These are phyloP conservation scores for Komagataella phaffii DNA, from an alignment of 805 yeast genomes.

Conservation along the genomic window DNA sequence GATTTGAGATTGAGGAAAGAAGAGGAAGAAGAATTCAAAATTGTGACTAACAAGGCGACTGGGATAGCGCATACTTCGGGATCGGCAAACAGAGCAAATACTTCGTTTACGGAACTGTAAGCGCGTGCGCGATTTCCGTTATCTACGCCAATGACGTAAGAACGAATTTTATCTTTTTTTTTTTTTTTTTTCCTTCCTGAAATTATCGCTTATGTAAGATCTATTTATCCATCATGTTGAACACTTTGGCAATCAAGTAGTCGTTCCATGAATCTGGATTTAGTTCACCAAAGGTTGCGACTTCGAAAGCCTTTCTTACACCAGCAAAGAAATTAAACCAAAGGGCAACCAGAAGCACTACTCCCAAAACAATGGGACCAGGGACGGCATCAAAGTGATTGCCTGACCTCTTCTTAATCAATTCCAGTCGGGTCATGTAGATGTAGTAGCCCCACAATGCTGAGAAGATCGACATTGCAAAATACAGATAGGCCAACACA, in stretches of 20 bases:
- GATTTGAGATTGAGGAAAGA: background rate
- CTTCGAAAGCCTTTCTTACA: conserved; percentile 14
- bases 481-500: conserved; percentile 64
- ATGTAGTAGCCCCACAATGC: conserved; percentile 84
- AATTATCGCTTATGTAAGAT: background rate
- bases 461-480: conserved; percentile 67
- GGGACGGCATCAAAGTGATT: conserved; percentile 78
- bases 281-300: background rate
- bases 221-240: background rate
- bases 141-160: background rate
- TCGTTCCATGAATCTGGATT: background rate
- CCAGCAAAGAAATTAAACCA: conserved; percentile 63
- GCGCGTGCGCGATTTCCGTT: background rate
- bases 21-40: background rate
- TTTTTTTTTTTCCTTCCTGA: too few relatives aligned
- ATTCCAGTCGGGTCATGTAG: conserved; percentile 54
- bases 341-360: conserved; percentile 54
- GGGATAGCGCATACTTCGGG: background rate
- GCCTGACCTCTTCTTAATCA: conserved; percentile 73
- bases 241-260: background rate
- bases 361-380: conserved; percentile 76
- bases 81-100: background rate
- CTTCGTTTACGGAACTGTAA: background rate
- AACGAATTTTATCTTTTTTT: too few relatives aligned
- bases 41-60: background rate